Base-by-base conservation (phyloP, 306 rosid species). In the Vigna unguiculata region DNA sequence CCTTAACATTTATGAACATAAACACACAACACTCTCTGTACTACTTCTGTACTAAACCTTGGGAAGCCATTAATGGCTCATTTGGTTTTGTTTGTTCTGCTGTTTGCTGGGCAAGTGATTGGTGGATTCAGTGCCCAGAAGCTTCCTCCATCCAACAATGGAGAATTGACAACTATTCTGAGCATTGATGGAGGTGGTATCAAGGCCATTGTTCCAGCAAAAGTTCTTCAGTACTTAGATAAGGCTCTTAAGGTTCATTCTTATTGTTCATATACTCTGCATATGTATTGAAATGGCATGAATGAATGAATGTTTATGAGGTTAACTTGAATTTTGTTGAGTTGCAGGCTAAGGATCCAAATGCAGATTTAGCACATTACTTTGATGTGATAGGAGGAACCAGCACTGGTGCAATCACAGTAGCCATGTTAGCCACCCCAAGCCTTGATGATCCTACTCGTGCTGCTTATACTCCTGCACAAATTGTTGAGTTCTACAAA, bases 181-280 rank as follows among this genome's bases (percentile, higher is more conserved):
- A 46, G n/a, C n/a, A 46, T 46, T 13, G 51, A 46, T 5, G 51
- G 51, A 13, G 51, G 51, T 4, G 51, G 51, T 13, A 46, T 46
- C 51, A 13, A 3, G 13, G 51, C n/a, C 5, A 46, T 46, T 4
- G 13, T 46, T 13, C 51, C 51, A 12, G 51, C 51, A 46, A 46
- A 6, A 2, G 7, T 71, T 46, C 65, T 71, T 20, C 11, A 60
- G 0, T 4, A 69, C 16, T 67, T 78, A 7, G 82, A 78, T 3
- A 11, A 30, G 1, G 28, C 51, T 14, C 77, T 79, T 49, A 62
- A 79, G 77, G 83, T 79, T 12, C 0, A 12, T 20, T 1, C 0
- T 9, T 9, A 2, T 40, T 40, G 13, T 2, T 40, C 9, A 40
- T 40, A 40, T n/a, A n/a, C n/a, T n/a, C 9, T 40, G 9, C 10